Conservation (phyloP, 441 rosid genomes). For the Geranium incanum region DNA sequence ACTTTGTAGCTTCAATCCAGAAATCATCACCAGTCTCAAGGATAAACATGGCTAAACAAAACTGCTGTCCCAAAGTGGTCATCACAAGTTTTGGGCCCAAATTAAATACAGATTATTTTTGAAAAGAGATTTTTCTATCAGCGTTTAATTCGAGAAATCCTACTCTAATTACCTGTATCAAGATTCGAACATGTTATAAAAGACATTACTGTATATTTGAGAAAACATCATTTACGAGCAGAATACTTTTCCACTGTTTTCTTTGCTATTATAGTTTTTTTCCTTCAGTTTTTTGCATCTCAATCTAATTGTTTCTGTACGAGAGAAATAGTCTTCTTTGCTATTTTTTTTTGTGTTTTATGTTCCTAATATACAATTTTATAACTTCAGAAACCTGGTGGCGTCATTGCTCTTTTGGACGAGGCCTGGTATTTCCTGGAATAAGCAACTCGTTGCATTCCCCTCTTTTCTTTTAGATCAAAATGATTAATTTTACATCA, state of each 20-base stretch:
- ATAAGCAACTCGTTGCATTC: not conserved
- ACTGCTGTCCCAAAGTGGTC: too few relatives aligned
- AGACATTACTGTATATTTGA: too few relatives aligned
- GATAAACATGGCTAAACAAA: too few relatives aligned
- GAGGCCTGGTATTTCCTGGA: slow-evolving; percentile 81
- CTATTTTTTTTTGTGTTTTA: slow-evolving; percentile 2
- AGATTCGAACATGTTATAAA: too few relatives aligned
- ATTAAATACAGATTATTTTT: too few relatives aligned
- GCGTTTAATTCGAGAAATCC: too few relatives aligned
- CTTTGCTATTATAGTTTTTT: not conserved
- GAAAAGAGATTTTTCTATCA: too few relatives aligned
- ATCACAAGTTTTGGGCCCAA: too few relatives aligned
- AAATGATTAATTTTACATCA: not conserved
- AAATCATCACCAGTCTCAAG: too few relatives aligned
- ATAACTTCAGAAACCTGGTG: slow-evolving; percentile 89
- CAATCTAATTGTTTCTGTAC: not conserved
- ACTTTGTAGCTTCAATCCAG: not conserved
- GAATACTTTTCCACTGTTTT: not conserved
- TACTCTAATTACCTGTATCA: too few relatives aligned
- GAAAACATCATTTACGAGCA: not conserved
- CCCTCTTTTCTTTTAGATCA: slow-evolving; percentile 12
- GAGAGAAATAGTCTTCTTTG: slow-evolving; percentile 3
- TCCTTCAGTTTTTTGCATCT: not conserved
- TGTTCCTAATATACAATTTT: slow-evolving; percentile 27
- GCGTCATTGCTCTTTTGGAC: slow-evolving; percentile 91